Percentiles rank a stretch among this genome's conserved stretches.
Evolutionary conservation across 192 early-diverging fungal genomes (phyloP).

Genomic region (Backusella parvicylindrica): DNA sequence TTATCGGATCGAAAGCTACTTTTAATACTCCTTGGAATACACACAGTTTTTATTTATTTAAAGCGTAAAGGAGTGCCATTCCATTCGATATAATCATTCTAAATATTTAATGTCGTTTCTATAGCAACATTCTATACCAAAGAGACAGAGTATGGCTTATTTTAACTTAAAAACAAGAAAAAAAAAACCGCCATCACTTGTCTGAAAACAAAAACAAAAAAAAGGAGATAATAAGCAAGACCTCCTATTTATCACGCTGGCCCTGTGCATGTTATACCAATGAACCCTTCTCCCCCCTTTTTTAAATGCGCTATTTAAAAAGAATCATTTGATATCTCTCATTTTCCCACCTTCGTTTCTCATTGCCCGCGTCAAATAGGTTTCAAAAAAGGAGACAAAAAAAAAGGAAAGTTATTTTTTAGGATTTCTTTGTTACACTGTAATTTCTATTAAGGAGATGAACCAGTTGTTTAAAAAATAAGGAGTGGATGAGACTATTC

Average conservation of each 20-base stretch:
- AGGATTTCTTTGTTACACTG: constrained; percentile 3
- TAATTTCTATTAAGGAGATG: constrained; percentile 2
- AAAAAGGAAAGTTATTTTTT: neutral
- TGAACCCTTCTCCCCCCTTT: constrained; percentile 1
- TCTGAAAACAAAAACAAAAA: constrained; percentile 4
- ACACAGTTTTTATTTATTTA: neutral
- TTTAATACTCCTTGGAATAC: constrained; percentile 7
- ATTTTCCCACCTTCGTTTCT: constrained; percentile 3
- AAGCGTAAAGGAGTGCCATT: neutral
- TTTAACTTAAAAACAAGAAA: neutral
- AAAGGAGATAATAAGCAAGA: neutral
- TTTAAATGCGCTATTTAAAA: constrained; percentile 4
- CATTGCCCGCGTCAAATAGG: constrained; percentile 2
- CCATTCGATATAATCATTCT: constrained; percentile 1
- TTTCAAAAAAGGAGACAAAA: constrained; percentile 5
- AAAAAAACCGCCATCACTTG: neutral
- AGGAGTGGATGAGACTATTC: neutral
- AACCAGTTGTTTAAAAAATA: neutral
- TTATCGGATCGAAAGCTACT: constrained; percentile 4
- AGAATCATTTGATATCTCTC: constrained; percentile 3
- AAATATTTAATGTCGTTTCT: neutral
- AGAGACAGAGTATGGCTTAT: neutral
- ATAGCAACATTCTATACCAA: constrained; percentile 1
- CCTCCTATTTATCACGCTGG: neutral
- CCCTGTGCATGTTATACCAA: constrained; percentile 2